Conservation (phyloP, 768 basidiomycete genomes). For the Pleurotus giganteus region DNA sequence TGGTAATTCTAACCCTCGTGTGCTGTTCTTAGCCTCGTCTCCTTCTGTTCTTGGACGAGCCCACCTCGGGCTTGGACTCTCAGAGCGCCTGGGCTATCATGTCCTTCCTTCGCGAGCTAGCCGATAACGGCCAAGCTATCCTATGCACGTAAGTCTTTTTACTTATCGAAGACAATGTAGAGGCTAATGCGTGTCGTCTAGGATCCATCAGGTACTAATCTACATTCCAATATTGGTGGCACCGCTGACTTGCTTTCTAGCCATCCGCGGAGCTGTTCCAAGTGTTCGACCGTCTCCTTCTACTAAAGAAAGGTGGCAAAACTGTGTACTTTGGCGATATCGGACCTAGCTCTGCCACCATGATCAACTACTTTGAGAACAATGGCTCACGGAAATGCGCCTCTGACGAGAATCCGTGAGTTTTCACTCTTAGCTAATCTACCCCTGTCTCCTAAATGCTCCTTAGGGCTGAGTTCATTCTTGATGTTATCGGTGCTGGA, state of each 20-base stretch:
- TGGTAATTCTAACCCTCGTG: neutral
- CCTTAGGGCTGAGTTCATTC: slow-evolving; percentile 55
- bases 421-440: neutral
- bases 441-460: slow-evolving; percentile 19
- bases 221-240: neutral
- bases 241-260: slow-evolving; percentile 26
- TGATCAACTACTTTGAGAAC: slow-evolving; percentile 61
- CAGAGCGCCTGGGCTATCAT: slow-evolving; percentile 86
- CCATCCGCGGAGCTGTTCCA: slow-evolving; percentile 12
- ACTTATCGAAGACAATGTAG: neutral
- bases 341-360: slow-evolving; percentile 46
- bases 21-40: slow-evolving; percentile 67
- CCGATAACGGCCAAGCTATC: slow-evolving; percentile 81
- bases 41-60: slow-evolving; percentile 85
- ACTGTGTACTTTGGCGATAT: slow-evolving; percentile 59
- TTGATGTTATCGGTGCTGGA: slow-evolving; percentile 76
- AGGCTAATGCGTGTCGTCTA: slow-evolving; percentile 15
- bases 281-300: slow-evolving; percentile 63
- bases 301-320: slow-evolving; percentile 62
- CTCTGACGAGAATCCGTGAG: slow-evolving; percentile 57
- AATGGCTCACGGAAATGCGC: slow-evolving; percentile 54
- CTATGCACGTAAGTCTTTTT: slow-evolving; percentile 68
- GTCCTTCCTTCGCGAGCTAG: slow-evolving; percentile 69
- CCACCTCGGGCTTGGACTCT: slow-evolving; percentile 84
- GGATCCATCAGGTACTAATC: slow-evolving; percentile 41